These are phyloP conservation scores for Xylariaceae sp. DNA, from an alignment of 2,329 filamentous ascomycete species.

Conservation along the genomic window DNA sequence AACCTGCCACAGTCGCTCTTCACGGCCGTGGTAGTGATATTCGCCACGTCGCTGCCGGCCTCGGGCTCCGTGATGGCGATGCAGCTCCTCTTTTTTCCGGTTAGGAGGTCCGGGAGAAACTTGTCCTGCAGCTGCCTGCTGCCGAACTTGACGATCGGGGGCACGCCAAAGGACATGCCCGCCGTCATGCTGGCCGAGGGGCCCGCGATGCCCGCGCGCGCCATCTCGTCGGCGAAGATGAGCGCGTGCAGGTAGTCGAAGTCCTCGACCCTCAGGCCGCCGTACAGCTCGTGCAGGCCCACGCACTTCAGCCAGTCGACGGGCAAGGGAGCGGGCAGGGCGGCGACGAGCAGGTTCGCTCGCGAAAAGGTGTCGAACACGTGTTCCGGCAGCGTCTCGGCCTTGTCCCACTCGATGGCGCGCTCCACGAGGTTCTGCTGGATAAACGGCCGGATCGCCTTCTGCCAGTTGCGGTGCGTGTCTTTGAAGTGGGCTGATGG, in stretches of 20 bases:
- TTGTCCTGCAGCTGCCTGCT: conserved; percentile 55
- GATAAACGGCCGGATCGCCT: conserved; percentile 61
- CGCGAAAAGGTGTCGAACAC: conserved; percentile 60
- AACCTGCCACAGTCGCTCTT: conserved; percentile 58
- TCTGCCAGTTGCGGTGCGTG: conserved; percentile 61
- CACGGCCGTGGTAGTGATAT: conserved; percentile 62
- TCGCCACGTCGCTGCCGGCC: conserved; percentile 68
- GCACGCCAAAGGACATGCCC: conserved; percentile 67
- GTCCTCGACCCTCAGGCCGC: conserved; percentile 63
- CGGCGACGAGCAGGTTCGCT: conserved; percentile 65
- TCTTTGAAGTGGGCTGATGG: conserved; percentile 67
- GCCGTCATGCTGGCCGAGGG: conserved; percentile 61
- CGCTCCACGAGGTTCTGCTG: conserved; percentile 56
- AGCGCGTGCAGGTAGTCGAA: conserved; percentile 67
- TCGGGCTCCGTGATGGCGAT: conserved; percentile 77
- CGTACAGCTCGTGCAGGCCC: conserved; percentile 61
- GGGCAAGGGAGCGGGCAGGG: conserved; percentile 63
- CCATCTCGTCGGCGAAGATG: conserved; percentile 69
- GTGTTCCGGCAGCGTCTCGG: conserved; percentile 56
- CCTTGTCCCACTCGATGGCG: conserved; percentile 65
- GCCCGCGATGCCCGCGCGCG: conserved; percentile 57
- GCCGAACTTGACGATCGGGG: conserved; percentile 66
- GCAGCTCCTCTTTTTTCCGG: conserved; percentile 60
- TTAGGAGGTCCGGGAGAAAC: conserved; percentile 63
- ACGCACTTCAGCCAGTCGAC: conserved; percentile 60